Conservation (phyloP, 2,329 filamentous ascomycete genomes). For the Arthroderma uncinatum region DNA sequence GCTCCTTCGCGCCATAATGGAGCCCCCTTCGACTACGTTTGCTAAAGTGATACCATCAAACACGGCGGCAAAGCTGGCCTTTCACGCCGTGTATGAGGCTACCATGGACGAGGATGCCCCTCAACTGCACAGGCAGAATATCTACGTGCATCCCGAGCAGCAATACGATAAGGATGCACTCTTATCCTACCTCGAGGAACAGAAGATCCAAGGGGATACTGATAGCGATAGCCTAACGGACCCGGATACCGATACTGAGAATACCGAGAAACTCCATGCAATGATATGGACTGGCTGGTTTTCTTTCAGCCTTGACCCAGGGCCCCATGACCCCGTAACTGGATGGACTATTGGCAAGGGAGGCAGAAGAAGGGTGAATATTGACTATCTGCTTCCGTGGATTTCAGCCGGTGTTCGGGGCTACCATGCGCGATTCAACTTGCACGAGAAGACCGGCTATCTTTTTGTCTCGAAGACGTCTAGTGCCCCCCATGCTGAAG, state of each 20-base stretch:
- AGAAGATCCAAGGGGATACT: neutral
- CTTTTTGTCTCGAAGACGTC: neutral
- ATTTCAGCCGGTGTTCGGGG: neutral
- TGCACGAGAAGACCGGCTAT: neutral
- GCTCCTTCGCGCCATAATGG: too few relatives aligned
- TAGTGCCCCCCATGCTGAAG: neutral
- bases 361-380: neutral
- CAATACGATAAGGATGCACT: neutral
- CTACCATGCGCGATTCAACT: constrained; percentile 4
- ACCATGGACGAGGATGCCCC: neutral
- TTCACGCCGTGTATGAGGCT: neutral
- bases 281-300: neutral
- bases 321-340: neutral
- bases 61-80: neutral
- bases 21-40: neutral
- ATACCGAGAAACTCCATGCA: neutral
- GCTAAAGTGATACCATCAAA: neutral
- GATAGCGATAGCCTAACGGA: neutral
- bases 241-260: neutral
- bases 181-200: neutral
- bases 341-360: neutral
- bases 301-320: neutral
- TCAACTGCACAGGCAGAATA: too few relatives aligned
- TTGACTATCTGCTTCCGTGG: neutral
- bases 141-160: neutral